Evolutionary conservation across 441 rosid genomes (phyloP).

Genomic region (Rhodomyrtus psidioides): DNA sequence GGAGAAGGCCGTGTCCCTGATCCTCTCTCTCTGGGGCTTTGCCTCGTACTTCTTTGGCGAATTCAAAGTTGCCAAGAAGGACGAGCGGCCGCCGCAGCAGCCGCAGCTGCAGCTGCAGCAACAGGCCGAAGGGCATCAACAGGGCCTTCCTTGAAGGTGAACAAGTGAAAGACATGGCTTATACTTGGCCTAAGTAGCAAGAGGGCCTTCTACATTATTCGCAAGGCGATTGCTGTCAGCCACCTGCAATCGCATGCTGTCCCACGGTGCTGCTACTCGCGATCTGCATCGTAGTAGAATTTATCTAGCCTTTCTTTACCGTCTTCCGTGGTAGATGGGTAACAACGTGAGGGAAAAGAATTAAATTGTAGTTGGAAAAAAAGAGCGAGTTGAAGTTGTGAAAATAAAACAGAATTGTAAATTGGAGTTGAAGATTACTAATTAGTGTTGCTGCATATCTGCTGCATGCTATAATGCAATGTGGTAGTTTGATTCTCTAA

Average conservation of each 20-base stretch:
- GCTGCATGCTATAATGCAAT: background rate
- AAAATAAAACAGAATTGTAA: background rate
- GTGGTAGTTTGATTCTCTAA: background rate
- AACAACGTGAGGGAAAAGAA: background rate
- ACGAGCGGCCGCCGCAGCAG: background rate
- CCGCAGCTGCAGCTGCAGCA: background rate
- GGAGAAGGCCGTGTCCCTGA: conserved; percentile 41
- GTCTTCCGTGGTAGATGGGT: background rate
- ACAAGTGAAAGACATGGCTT: background rate
- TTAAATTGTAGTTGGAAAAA: background rate
- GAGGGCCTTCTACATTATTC: background rate
- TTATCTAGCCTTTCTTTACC: background rate
- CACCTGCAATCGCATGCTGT: background rate
- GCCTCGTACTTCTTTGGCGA: conserved; percentile 48
- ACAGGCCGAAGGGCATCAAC: background rate
- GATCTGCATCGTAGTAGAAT: background rate
- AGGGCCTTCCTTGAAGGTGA: background rate
- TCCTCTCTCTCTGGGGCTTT: conserved; percentile 50
- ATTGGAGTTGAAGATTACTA: background rate
- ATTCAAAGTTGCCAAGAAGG: conserved; percentile 13
- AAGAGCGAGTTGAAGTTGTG: background rate
- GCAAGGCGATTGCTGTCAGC: background rate
- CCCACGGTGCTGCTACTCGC: background rate
- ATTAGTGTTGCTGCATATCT: background rate
- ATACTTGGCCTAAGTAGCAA: background rate